These are phyloP conservation scores for Leccinum arenicola DNA, from an alignment of 768 basidiomycete species.

Conservation along the genomic window DNA sequence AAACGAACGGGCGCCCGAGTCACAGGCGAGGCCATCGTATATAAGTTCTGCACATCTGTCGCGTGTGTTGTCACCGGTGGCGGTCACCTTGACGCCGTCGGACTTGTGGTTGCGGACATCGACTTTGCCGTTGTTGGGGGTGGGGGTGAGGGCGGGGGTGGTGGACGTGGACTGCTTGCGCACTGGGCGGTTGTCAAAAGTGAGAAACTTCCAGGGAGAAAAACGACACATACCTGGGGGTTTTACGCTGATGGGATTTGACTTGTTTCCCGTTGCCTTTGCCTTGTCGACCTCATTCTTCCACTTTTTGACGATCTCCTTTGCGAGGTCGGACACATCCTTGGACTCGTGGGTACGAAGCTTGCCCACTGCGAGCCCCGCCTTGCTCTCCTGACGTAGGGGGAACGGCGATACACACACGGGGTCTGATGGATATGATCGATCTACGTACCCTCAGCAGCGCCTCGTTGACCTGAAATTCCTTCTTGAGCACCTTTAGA, in stretches of 20 bases:
- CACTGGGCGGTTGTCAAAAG: constrained; percentile 15
- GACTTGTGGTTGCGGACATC: constrained; percentile 55
- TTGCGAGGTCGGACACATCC: constrained; percentile 77
- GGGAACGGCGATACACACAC: not conserved
- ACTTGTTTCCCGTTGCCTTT: constrained; percentile 33
- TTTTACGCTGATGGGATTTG: constrained; percentile 19
- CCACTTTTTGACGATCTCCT: constrained; percentile 91
- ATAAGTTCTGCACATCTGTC: constrained; percentile 88
- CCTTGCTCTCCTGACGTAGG: constrained; percentile 75
- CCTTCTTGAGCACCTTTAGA: constrained; percentile 60
- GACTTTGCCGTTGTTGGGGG: constrained; percentile 35
- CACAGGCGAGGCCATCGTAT: constrained; percentile 86
- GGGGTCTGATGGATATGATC: not conserved
- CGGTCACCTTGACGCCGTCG: constrained; percentile 62
- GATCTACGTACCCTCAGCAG: constrained; percentile 62
- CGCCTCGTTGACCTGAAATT: constrained; percentile 66
- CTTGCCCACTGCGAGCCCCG: constrained; percentile 90
- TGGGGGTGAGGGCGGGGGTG: constrained; percentile 36
- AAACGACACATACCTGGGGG: constrained; percentile 35
- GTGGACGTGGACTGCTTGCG: constrained; percentile 36
- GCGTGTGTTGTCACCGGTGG: constrained; percentile 68
- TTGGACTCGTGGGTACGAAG: constrained; percentile 71
- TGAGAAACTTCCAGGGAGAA: too few species aligned
- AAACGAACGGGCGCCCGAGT: constrained; percentile 84
- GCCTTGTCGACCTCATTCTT: constrained; percentile 82